Evolutionary conservation across 2,329 filamentous ascomycete species (phyloP).

Genomic region (Sordariomycetes sp.): DNA sequence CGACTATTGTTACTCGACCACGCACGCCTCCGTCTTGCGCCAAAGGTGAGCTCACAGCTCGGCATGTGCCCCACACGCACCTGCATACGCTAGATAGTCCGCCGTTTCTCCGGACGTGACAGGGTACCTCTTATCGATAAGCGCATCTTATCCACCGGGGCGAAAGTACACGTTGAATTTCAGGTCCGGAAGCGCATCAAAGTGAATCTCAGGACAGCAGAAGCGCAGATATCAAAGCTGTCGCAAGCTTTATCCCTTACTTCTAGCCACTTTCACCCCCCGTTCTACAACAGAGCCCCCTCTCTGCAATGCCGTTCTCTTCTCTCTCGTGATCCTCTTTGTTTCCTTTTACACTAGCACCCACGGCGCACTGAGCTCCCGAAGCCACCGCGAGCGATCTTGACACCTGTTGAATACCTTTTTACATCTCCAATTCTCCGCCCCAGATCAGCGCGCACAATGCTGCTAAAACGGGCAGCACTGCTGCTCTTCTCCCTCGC

Average conservation of each 20-base stretch:
- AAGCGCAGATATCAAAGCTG: background rate
- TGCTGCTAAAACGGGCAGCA: constrained; percentile 37
- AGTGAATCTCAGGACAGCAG: background rate
- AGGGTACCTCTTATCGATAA: background rate
- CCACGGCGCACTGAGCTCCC: background rate
- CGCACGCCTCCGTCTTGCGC: too few species aligned
- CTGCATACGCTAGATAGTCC: background rate
- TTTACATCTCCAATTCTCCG: background rate
- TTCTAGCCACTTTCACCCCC: background rate
- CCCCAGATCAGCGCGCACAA: constrained; percentile 14
- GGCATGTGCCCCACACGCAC: too few species aligned
- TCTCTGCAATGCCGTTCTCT: too few species aligned
- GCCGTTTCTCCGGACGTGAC: background rate
- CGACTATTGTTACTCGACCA: too few species aligned
- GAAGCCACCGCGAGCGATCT: background rate
- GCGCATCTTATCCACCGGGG: background rate
- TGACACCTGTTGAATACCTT: background rate
- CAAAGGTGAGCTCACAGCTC: too few species aligned
- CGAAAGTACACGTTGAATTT: constrained; percentile 5
- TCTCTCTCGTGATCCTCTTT: too few species aligned
- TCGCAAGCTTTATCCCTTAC: background rate
- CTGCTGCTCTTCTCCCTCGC: constrained; percentile 37
- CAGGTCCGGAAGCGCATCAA: background rate
- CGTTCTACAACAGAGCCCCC: too few species aligned
- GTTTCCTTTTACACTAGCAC: background rate